Percentiles rank a stretch among this genome's conserved stretches.
Evolutionary conservation across 2,329 filamentous ascomycete species (phyloP).

Genomic region (Penicillium sp.): DNA sequence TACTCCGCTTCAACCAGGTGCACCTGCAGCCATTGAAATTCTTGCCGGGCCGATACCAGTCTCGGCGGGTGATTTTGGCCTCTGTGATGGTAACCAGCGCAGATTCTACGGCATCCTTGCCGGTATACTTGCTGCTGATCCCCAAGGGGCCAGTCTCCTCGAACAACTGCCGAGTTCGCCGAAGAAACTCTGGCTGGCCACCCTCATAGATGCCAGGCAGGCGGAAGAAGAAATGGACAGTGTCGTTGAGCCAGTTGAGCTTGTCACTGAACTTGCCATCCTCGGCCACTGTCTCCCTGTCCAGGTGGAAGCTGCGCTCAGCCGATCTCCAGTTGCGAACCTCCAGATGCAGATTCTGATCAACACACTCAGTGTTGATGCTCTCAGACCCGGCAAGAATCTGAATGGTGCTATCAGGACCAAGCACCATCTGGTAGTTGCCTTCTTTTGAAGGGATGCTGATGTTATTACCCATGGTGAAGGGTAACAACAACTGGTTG

Average conservation of each 20-base stretch:
- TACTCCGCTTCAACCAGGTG: no score
- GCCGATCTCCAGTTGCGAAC: neutral
- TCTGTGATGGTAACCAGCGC: neutral
- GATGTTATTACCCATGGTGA: neutral
- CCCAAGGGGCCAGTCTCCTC: neutral
- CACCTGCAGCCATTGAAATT: no score
- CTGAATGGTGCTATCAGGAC: neutral
- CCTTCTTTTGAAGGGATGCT: neutral
- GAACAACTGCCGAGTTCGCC: neutral
- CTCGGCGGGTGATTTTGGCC: no score
- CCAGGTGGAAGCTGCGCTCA: neutral
- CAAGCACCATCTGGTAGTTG: neutral
- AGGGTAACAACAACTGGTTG: no score
- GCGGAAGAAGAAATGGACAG: constrained; percentile 5
- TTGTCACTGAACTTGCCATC: neutral
- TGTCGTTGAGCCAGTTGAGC: neutral
- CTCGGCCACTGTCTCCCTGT: neutral
- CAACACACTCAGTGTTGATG: neutral
- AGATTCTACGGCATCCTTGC: neutral
- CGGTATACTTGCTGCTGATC: neutral
- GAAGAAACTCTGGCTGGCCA: constrained; percentile 2
- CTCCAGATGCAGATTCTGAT: neutral
- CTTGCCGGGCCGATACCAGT: no score
- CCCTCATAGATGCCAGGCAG: constrained; percentile 6
- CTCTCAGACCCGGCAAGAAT: neutral